phyloP scores from a whole-genome alignment of 495 filamentous ascomycete genomes.

The Penicillium canescens region DNA sequence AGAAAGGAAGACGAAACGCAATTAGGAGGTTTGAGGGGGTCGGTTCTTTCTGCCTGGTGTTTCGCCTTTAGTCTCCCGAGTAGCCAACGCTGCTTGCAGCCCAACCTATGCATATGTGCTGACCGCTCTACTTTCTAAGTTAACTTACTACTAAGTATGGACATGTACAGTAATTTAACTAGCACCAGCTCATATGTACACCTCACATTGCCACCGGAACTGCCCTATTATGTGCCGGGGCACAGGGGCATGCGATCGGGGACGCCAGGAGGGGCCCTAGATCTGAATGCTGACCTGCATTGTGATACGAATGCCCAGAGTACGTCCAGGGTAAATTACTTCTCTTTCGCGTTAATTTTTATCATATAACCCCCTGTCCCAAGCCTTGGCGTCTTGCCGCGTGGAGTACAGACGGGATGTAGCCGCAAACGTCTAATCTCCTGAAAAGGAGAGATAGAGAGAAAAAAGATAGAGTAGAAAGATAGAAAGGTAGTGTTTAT shows the following conservation, averaged over 20 bases:
- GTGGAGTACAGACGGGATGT: constrained; percentile 9
- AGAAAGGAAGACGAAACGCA: constrained; percentile 9
- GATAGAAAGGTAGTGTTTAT: background rate
- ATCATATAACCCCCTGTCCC: background rate
- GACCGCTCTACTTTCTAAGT: too few species aligned
- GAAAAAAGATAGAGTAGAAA: background rate
- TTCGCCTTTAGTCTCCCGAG: background rate
- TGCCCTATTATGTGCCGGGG: constrained; percentile 9
- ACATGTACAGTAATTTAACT: too few species aligned
- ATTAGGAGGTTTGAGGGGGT: constrained; percentile 6
- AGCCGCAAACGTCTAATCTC: constrained; percentile 15
- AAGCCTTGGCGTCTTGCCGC: constrained; percentile 22
- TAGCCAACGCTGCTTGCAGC: background rate
- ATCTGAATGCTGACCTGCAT: constrained; percentile 1
- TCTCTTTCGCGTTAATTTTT: too few species aligned
- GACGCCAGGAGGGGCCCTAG: background rate
- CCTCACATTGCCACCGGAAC: constrained; percentile 2
- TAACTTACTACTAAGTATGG: too few species aligned
- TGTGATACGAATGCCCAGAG: background rate
- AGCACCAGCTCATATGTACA: background rate
- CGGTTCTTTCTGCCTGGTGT: constrained; percentile 6
- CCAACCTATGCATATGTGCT: background rate
- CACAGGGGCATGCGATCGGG: constrained; percentile 12
- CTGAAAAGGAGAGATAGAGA: background rate
- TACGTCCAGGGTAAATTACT: too few species aligned